Evolutionary conservation across 495 filamentous ascomycete species (phyloP).

Genomic region (Penicillium egyptiacum): DNA sequence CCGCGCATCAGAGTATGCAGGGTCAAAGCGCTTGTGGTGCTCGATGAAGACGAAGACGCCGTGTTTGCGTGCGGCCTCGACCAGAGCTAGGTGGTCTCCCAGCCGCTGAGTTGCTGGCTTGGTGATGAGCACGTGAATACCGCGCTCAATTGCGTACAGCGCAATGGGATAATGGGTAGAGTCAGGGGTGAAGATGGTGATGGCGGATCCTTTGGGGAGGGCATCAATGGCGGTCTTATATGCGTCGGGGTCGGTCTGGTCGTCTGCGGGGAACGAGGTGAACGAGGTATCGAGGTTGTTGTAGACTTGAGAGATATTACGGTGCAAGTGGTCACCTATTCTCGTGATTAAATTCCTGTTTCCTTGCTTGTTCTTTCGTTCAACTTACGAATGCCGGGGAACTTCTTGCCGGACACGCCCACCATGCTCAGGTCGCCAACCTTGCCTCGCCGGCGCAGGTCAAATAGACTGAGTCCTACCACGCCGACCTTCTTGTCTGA

Average conservation of each 20-base stretch:
- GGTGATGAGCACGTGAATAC: slow-evolving; percentile 88
- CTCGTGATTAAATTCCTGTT: slow-evolving; percentile 5
- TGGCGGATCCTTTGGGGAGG: slow-evolving; percentile 77
- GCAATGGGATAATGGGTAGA: slow-evolving; percentile 94
- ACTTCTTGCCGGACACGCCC: slow-evolving; percentile 83
- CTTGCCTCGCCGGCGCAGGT: slow-evolving; percentile 83
- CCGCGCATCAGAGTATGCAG: slow-evolving; percentile 81
- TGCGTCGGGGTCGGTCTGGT: slow-evolving; percentile 68
- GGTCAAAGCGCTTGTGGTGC: slow-evolving; percentile 95
- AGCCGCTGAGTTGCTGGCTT: slow-evolving; percentile 91
- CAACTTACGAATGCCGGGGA: slow-evolving; percentile 79
- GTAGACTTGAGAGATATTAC: slow-evolving; percentile 86
- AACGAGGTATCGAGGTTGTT: slow-evolving; percentile 84
- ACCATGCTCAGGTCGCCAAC: slow-evolving; percentile 87
- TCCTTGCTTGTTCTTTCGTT: neutral
- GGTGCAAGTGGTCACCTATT: slow-evolving; percentile 76
- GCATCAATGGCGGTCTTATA: slow-evolving; percentile 91
- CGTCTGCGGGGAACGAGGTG: slow-evolving; percentile 74
- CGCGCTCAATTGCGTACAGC: slow-evolving; percentile 83
- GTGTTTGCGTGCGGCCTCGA: slow-evolving; percentile 68
- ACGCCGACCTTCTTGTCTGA: slow-evolving; percentile 95
- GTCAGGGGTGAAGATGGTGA: slow-evolving; percentile 97
- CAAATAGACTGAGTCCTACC: slow-evolving; percentile 86
- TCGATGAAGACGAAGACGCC: slow-evolving; percentile 91
- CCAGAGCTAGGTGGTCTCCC: slow-evolving; percentile 70